These are phyloP conservation scores for Datisca glomerata DNA, from an alignment of 306 rosid species.

Conservation along the genomic window DNA sequence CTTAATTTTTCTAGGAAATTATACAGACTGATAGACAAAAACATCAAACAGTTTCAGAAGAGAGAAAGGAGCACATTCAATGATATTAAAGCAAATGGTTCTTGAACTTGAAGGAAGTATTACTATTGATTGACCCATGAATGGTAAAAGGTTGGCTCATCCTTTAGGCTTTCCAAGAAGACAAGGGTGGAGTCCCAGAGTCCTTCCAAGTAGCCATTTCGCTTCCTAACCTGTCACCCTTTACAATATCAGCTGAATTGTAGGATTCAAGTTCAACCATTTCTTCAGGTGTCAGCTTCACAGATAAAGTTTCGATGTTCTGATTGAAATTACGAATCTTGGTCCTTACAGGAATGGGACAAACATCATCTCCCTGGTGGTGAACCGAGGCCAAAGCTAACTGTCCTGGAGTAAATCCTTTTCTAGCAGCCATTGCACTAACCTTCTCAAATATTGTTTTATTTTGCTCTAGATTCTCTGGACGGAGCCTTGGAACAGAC, in stretches of 20 bases:
- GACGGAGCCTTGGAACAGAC: conserved; percentile 24
- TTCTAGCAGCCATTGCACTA: conserved; percentile 7
- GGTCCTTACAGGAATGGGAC: conserved; percentile 10
- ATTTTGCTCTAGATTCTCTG: conserved; percentile 16
- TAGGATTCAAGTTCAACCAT: conserved; percentile 20
- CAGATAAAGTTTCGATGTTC: conserved; percentile 14
- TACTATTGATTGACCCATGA: no score
- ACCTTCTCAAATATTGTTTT: conserved; percentile 9
- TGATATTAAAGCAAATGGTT: no score
- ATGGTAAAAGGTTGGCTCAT: no score
- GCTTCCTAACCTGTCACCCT: conserved; percentile 9
- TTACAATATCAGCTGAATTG: conserved; percentile 9
- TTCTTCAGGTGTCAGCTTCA: conserved; percentile 16
- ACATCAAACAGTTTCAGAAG: no score
- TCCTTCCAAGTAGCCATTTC: not conserved
- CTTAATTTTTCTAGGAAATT: no score
- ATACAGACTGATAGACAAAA: no score
- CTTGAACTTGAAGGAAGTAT: no score
- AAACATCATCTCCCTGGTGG: conserved; percentile 3
- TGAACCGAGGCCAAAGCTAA: conserved; percentile 2
- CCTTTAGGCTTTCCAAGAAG: conserved; percentile 4
- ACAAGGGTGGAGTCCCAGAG: not conserved
- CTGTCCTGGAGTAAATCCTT: conserved; percentile 8
- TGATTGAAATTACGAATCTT: conserved; percentile 13
- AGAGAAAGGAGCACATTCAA: no score